phyloP scores from a whole-genome alignment of 108 stramenopile genomes.

The Pseudonitzschia multiseries region DNA sequence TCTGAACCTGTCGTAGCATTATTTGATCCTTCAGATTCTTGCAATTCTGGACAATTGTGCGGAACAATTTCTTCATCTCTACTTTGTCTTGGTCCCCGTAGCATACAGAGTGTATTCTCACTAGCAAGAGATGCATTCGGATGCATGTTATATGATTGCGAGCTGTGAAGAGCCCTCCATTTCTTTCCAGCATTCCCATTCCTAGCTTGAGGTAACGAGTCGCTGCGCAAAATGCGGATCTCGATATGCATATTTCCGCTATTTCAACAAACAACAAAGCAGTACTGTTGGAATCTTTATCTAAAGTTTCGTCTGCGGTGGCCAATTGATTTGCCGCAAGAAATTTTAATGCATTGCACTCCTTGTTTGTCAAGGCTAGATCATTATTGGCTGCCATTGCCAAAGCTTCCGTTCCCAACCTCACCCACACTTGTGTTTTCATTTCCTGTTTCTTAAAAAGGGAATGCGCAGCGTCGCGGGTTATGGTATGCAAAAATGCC shows the following conservation, averaged over 20 bases:
- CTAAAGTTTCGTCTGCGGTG: neutral
- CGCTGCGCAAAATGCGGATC: conserved; percentile 23
- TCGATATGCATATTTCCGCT: conserved; percentile 27
- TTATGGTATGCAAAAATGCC: conserved; percentile 17
- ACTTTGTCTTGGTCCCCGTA: neutral
- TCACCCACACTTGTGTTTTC: neutral
- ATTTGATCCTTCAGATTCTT: conserved; percentile 31
- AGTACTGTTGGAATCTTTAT: neutral
- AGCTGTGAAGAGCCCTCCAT: neutral
- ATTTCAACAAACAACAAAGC: conserved; percentile 17
- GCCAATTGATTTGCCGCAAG: conserved; percentile 22
- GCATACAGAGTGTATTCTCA: conserved; percentile 25
- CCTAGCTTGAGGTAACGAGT: conserved; percentile 15
- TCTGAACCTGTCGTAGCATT: conserved; percentile 10
- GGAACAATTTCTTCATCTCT: conserved; percentile 9
- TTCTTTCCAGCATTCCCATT: conserved; percentile 9
- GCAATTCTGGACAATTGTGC: conserved; percentile 16
- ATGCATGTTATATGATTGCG: conserved; percentile 4
- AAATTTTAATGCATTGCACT: conserved; percentile 24
- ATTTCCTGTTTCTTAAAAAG: neutral
- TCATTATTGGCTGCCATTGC: conserved; percentile 13
- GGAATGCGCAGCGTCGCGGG: conserved; percentile 12
- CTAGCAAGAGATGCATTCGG: conserved; percentile 25
- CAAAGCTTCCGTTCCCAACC: conserved; percentile 26
- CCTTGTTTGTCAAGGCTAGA: neutral